Base-by-base conservation (phyloP, 768 basidiomycete species). In the Baorangia bicolor region DNA sequence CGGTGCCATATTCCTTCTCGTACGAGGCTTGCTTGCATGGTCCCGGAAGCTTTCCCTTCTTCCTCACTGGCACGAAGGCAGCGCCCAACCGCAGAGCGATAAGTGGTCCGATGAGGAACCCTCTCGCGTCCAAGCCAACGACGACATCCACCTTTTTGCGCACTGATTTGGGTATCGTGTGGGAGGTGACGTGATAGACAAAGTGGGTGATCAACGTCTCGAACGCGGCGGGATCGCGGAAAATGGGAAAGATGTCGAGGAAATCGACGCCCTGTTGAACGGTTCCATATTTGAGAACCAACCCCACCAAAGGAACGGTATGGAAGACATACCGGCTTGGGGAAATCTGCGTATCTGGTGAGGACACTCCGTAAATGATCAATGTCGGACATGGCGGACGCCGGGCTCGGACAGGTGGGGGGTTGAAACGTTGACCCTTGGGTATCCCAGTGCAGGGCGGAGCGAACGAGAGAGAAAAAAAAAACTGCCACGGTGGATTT, bases 11-110 rank as follows among this genome's bases (percentile, higher is more conserved):
- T 70, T 99, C 97, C 78, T 97, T 97, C 72, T 87, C 84, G 63
- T 94, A 99, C 21, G 79, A 80, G 3, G 84, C 88, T 31, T 79
- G 77, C 43, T 86, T 80, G 69, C 88, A 90, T 62, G 84, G 67
- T 43, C 97, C 97, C 7, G 97, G 97, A n/a, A 99, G 80, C 72
- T 98, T 99, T 5, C 94, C 95, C 57, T 77, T 76, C 75, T 99
- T 99, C 56, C 97, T 81, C 33, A 98, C 94, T 2, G 97, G 95
- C 4, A 97, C 94, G 62, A 99, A 99, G 12, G 93, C 92, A 2
- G 94, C 94, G 27, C 92, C 92, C 27, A 99, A 77, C 55, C 96
- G 80, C 65, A 92, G 74, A 5, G 97, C 97, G 64, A 99, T 83
- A 61, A 94, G 82, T 1, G 97, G 97, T 1, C 95, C 97, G 11